A percentile compares a stretch with the other conserved stretches of the same genome.
Conservation (phyloP, 352 stramenopile species). For the Globisporangium emineosum region DNA sequence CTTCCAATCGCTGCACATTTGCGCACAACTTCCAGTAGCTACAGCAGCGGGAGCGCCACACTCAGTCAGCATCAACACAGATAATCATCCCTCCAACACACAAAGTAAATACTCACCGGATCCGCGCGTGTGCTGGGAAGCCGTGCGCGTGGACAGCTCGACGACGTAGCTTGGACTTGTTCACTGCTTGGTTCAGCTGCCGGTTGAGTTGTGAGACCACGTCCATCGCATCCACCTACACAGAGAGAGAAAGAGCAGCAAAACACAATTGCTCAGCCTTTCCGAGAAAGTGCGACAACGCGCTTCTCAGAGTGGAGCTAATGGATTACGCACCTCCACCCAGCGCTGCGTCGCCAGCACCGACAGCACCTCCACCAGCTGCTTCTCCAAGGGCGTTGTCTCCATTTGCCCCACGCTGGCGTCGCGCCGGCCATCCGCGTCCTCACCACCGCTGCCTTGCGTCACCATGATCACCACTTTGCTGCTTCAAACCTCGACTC, state of each 20-base stretch:
- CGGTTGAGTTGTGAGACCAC: conserved; percentile 23
- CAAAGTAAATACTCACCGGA: conserved; percentile 21
- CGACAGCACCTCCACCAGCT: conserved; percentile 19
- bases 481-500: neutral
- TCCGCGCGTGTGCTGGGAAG: conserved; percentile 23
- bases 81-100: neutral
- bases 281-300: neutral
- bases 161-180: conserved; percentile 28
- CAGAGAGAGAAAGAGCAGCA: neutral
- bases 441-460: neutral
- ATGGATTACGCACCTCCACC: conserved; percentile 30
- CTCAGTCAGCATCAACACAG: neutral
- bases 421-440: neutral
- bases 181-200: conserved; percentile 17
- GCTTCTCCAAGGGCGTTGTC: neutral
- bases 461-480: neutral
- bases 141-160: conserved; percentile 24
- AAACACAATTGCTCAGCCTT: neutral
- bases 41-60: neutral
- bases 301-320: neutral
- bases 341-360: conserved; percentile 38
- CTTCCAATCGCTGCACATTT: conserved; percentile 27
- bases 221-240: conserved; percentile 36
- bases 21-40: conserved; percentile 42
- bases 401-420: neutral